Conservation (phyloP, 257 asterid species). For the Linaria vulgaris region DNA sequence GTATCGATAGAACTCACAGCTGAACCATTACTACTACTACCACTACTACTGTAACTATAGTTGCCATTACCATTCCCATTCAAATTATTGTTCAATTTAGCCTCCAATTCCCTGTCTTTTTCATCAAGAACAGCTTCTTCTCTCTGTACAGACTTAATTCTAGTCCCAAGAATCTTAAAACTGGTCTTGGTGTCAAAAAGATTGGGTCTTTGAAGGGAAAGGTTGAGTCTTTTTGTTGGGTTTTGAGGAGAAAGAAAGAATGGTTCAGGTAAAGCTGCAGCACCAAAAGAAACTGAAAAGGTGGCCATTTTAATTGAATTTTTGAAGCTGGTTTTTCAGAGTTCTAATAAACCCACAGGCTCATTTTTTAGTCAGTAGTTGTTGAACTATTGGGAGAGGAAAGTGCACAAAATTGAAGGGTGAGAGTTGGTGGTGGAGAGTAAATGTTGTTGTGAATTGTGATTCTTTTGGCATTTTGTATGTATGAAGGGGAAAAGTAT, state of each 20-base stretch:
- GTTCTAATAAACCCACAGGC: slow-evolving; percentile 17
- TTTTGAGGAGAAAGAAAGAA: slow-evolving; percentile 43
- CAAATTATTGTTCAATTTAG: slow-evolving; percentile 29
- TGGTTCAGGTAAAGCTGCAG: slow-evolving; percentile 25
- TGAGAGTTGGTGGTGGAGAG: slow-evolving; percentile 35
- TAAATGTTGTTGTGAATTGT: slow-evolving; percentile 8
- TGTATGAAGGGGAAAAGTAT: neutral
- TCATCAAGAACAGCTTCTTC: slow-evolving; percentile 57
- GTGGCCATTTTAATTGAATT: slow-evolving; percentile 37
- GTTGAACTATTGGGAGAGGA: neutral
- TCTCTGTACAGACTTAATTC: slow-evolving; percentile 38
- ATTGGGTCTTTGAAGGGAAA: slow-evolving; percentile 30
- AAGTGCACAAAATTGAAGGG: slow-evolving; percentile 16
- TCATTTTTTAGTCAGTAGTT: slow-evolving; percentile 15
- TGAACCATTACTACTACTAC: slow-evolving; percentile 26
- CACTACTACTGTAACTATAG: slow-evolving; percentile 10
- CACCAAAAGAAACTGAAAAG: slow-evolving; percentile 34
- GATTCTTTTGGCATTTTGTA: neutral
- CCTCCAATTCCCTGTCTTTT: slow-evolving; percentile 37
- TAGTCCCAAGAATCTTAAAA: slow-evolving; percentile 26
- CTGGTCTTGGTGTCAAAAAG: slow-evolving; percentile 22
- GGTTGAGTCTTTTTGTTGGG: slow-evolving; percentile 40
- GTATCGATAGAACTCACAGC: slow-evolving; percentile 23
- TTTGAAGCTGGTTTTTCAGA: slow-evolving; percentile 25
- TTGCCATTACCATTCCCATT: slow-evolving; percentile 41